Evolutionary conservation across 768 basidiomycete genomes (phyloP).

Genomic region (Mycena kentingensis): DNA sequence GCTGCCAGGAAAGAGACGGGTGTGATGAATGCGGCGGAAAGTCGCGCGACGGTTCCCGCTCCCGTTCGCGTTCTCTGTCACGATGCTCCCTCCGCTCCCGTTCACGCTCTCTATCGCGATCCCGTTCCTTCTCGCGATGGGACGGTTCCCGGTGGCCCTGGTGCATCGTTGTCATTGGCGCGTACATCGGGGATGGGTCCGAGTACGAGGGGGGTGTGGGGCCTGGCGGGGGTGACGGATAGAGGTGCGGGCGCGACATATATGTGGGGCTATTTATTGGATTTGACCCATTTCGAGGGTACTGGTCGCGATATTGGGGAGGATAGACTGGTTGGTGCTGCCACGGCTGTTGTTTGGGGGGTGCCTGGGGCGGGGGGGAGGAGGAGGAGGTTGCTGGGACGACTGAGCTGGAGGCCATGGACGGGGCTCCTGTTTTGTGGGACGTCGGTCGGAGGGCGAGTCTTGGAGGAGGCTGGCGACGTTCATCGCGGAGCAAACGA

Average conservation of each 20-base stretch:
- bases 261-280: neutral
- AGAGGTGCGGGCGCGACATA: conserved; percentile 5
- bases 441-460: conserved; percentile 56
- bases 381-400: conserved; percentile 1
- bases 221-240: conserved; percentile 16
- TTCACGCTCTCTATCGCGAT: conserved; percentile 1
- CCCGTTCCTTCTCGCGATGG: neutral
- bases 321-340: conserved; percentile 1
- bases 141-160: conserved; percentile 5
- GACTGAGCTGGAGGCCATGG: neutral
- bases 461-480: conserved; percentile 70
- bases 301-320: conserved; percentile 2
- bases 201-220: conserved; percentile 1
- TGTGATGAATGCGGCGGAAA: conserved; percentile 11
- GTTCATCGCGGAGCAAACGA: conserved; percentile 65
- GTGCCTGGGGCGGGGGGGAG: neutral
- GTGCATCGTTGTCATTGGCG: conserved; percentile 15
- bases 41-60: conserved; percentile 4
- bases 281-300: neutral
- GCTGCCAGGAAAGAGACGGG: conserved; percentile 18
- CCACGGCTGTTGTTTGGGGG: neutral
- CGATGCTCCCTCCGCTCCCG: conserved; percentile 7
- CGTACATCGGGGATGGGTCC: conserved; percentile 20
- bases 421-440: neutral
- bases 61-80: conserved; percentile 9